These are phyloP conservation scores for Wickerhamiella hasegawae DNA, from an alignment of 805 yeast species.

Conservation along the genomic window DNA sequence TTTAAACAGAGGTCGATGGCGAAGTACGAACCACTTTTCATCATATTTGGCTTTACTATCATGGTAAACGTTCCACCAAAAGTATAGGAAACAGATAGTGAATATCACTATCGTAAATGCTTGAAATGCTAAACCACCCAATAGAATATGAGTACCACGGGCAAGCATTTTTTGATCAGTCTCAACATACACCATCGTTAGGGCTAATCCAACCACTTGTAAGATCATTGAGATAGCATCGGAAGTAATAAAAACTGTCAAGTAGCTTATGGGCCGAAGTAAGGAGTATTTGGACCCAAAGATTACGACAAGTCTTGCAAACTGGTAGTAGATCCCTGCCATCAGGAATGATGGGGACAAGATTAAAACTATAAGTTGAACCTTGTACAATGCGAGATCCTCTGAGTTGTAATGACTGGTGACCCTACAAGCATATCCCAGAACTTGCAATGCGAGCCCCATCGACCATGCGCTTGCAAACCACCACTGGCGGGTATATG, in stretches of 20 bases:
- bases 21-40: background rate
- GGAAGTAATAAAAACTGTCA: constrained; percentile 42
- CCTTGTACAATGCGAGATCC: constrained; percentile 30
- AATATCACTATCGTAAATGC: constrained; percentile 52
- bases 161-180: constrained; percentile 10
- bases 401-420: constrained; percentile 25
- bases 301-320: constrained; percentile 50
- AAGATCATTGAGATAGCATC: constrained; percentile 45
- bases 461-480: constrained; percentile 39
- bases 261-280: constrained; percentile 37
- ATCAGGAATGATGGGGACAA: constrained; percentile 71
- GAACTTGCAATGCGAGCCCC: constrained; percentile 44
- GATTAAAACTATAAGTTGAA: constrained; percentile 55
- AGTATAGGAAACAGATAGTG: constrained; percentile 31
- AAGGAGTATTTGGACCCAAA: constrained; percentile 40
- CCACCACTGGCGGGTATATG: constrained; percentile 45
- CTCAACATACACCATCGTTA: constrained; percentile 32
- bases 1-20: constrained; percentile 9
- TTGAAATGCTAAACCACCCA: constrained; percentile 62
- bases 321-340: constrained; percentile 65
- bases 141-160: constrained; percentile 44
- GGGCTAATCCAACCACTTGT: constrained; percentile 62
- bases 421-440: constrained; percentile 52
- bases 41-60: background rate
- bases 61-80: constrained; percentile 14